Percentiles rank a stretch among this genome's conserved stretches.
These are phyloP conservation scores for Symbiotaphrina buchneri DNA, from an alignment of 495 filamentous ascomycete genomes.

Conservation along the genomic window DNA sequence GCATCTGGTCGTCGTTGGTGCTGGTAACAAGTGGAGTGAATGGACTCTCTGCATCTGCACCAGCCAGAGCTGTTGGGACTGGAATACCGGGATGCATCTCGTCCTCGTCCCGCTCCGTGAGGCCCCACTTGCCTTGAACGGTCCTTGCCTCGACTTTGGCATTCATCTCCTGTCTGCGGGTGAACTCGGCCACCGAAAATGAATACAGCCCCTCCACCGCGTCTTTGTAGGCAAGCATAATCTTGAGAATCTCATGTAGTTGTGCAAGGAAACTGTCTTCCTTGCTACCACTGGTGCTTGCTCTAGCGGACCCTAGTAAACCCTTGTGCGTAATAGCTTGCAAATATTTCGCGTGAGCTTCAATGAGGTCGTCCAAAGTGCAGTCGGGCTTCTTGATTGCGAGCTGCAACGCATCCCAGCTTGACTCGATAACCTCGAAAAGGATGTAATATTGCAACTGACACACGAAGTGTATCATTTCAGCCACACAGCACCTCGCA, in stretches of 20 bases:
- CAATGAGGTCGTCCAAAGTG: conserved; percentile 88
- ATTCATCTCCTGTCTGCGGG: conserved; percentile 61
- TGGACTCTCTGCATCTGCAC: conserved; percentile 6
- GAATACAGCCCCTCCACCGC: conserved; percentile 86
- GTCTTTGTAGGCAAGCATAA: conserved; percentile 86
- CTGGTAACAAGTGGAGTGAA: conserved; percentile 5
- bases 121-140: conserved; percentile 37
- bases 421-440: conserved; percentile 91
- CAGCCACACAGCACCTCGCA: conserved; percentile 68
- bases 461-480: conserved; percentile 96
- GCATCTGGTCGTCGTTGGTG: conserved; percentile 35
- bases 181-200: conserved; percentile 85
- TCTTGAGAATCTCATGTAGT: conserved; percentile 76
- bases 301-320: conserved; percentile 47
- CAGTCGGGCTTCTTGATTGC: conserved; percentile 59
- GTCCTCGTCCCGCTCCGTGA: conserved; percentile 24
- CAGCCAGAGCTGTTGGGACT: background rate
- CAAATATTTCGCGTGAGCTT: conserved; percentile 76
- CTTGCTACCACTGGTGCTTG: conserved; percentile 4
- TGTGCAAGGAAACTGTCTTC: conserved; percentile 47
- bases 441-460: conserved; percentile 98
- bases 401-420: conserved; percentile 71
- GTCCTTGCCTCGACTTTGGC: conserved; percentile 47
- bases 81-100: conserved; percentile 7
- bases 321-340: conserved; percentile 92